phyloP scores from a whole-genome alignment of 169 alveolate species.

The Perkinsus chesapeaki region DNA sequence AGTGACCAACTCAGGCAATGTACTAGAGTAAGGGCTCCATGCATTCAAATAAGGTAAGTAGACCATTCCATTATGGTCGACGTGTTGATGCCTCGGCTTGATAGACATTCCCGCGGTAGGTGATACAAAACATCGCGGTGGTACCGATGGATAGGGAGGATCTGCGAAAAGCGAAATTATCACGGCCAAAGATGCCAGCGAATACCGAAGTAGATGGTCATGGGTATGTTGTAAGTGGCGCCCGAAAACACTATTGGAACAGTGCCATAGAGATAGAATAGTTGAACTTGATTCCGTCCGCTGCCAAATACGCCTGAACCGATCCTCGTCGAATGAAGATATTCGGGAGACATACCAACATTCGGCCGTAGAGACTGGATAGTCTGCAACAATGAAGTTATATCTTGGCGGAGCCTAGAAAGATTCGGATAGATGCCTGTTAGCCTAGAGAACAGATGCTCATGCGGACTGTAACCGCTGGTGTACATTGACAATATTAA shows the following conservation, averaged over 20 bases:
- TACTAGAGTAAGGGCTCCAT: background rate
- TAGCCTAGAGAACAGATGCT: too few relatives aligned
- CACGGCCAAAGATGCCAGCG: background rate
- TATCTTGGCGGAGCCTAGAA: background rate
- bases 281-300: background rate
- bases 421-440: background rate
- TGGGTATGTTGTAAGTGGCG: conserved; percentile 4
- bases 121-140: background rate
- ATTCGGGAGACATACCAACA: background rate
- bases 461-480: too few relatives aligned
- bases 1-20: background rate
- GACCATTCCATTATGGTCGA: conserved; percentile 8
- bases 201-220: background rate
- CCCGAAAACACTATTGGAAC: background rate
- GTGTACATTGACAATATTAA: too few relatives aligned
- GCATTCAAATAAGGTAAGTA: background rate
- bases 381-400: background rate
- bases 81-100: background rate
- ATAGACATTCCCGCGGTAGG: background rate
- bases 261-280: background rate
- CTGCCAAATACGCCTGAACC: too few relatives aligned
- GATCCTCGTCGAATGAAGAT: too few relatives aligned
- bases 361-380: background rate
- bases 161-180: background rate
- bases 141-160: background rate